A percentile compares a stretch with the other conserved stretches of the same genome.
These are phyloP conservation scores for Tetrastigma voinierianum DNA, from an alignment of 164 flowering plant species.

Conservation along the genomic window DNA sequence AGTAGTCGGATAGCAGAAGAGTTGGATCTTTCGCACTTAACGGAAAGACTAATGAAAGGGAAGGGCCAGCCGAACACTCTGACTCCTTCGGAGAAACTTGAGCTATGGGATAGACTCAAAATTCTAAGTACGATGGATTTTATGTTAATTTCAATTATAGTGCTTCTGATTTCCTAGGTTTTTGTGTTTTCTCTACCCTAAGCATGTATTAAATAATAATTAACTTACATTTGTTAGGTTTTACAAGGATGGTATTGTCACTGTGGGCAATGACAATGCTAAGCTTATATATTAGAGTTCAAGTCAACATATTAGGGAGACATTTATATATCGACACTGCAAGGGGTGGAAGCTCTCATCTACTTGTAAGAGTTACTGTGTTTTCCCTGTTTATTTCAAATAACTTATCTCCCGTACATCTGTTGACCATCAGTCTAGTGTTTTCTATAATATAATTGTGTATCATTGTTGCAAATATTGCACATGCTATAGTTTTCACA, in stretches of 20 bases:
- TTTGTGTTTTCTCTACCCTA: background rate
- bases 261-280: conserved; percentile 81
- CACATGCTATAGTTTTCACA: too few relatives aligned
- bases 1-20: conserved; percentile 60
- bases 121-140: conserved; percentile 58
- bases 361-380: conserved; percentile 41
- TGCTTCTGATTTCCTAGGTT: background rate
- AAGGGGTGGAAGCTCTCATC: conserved; percentile 52
- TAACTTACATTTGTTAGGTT: too few relatives aligned
- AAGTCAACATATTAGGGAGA: conserved; percentile 89
- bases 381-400: background rate
- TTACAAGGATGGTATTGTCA: conserved; percentile 71
- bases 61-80: conserved; percentile 66
- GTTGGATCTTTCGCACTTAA: conserved; percentile 59
- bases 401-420: background rate
- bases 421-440: background rate
- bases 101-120: conserved; percentile 87
- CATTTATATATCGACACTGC: conserved; percentile 91
- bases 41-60: conserved; percentile 60
- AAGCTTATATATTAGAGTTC: conserved; percentile 80
- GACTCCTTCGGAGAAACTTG: conserved; percentile 65
- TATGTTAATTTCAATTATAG: background rate
- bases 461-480: background rate
- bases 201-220: too few relatives aligned
- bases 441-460: background rate